These are phyloP conservation scores for Pseudocercospora musae DNA, from an alignment of 2,329 filamentous ascomycete species.

Conservation along the genomic window DNA sequence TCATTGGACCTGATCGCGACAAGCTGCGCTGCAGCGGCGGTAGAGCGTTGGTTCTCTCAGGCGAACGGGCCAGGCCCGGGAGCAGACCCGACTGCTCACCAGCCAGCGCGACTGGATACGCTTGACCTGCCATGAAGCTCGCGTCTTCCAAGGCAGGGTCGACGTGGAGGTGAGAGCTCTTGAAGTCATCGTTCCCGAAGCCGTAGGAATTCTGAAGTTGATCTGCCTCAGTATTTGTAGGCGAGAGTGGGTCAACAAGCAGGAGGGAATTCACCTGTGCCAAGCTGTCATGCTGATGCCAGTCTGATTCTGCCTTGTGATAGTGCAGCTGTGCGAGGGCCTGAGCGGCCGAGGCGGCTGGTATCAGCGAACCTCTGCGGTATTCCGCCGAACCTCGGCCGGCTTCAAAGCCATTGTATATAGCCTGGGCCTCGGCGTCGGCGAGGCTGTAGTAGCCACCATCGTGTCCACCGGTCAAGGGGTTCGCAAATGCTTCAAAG, in stretches of 20 bases:
- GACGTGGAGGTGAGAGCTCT: conserved; percentile 31
- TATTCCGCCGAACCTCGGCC: conserved; percentile 65
- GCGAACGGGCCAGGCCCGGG: conserved; percentile 76
- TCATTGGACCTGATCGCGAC: conserved; percentile 52
- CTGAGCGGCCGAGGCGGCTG: conserved; percentile 74
- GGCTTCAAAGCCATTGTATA: conserved; percentile 54
- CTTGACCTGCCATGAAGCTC: conserved; percentile 42
- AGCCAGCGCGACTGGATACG: conserved; percentile 54
- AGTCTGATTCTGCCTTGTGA: conserved; percentile 71
- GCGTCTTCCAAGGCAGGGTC: conserved; percentile 57
- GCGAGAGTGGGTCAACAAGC: conserved; percentile 28
- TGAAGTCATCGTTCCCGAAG: conserved; percentile 28
- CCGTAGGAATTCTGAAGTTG: conserved; percentile 41
- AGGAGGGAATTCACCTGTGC: conserved; percentile 36
- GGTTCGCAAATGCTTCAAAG: conserved; percentile 34
- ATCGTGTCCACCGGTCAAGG: conserved; percentile 42
- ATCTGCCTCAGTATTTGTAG: conserved; percentile 38
- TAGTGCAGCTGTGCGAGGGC: conserved; percentile 81
- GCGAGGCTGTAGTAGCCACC: conserved; percentile 42
- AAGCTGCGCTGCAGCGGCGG: conserved; percentile 75
- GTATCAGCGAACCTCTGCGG: conserved; percentile 60
- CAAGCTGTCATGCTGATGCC: conserved; percentile 56
- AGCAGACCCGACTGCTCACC: conserved; percentile 62
- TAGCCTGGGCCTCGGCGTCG: conserved; percentile 56
- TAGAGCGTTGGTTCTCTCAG: conserved; percentile 81